Conservation (phyloP, 352 stramenopile species). For the Pythium insidiosum region DNA sequence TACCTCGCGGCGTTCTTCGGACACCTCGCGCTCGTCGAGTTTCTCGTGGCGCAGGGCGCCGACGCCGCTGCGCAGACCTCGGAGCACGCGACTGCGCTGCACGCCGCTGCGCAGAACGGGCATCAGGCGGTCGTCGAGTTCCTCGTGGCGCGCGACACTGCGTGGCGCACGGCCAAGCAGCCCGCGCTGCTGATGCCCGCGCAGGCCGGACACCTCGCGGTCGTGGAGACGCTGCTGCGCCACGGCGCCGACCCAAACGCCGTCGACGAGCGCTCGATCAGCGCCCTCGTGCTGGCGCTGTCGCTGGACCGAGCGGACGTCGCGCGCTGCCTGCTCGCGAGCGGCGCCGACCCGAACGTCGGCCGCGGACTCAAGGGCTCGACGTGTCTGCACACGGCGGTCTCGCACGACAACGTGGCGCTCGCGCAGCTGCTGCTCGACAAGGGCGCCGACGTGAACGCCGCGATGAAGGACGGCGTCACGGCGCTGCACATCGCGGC, state of each 20-base stretch:
- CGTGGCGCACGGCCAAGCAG: constrained; percentile 13
- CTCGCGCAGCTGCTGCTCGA: constrained; percentile 12
- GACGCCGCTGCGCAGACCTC: constrained; percentile 15
- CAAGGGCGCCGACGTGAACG: constrained; percentile 15
- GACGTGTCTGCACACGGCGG: constrained; percentile 19
- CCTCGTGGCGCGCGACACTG: constrained; percentile 10
- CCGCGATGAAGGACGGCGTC: constrained; percentile 21
- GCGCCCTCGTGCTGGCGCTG: constrained; percentile 24
- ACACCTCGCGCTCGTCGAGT: constrained; percentile 11
- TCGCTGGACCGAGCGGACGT: constrained; percentile 16
- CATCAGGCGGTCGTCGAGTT: constrained; percentile 16
- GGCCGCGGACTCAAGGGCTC: constrained; percentile 14
- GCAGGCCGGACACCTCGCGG: constrained; percentile 15
- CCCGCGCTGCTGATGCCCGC: constrained; percentile 17
- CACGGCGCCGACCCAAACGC: constrained; percentile 41
- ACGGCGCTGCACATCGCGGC: constrained; percentile 16
- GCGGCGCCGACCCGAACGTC: constrained; percentile 15
- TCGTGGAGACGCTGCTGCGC: constrained; percentile 21
- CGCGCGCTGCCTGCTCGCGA: constrained; percentile 11
- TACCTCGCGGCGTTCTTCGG: constrained; percentile 18
- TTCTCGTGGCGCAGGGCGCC: constrained; percentile 11
- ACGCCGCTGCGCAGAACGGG: constrained; percentile 14
- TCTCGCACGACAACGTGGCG: constrained; percentile 16
- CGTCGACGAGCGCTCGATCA: constrained; percentile 54
- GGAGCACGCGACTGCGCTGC: constrained; percentile 13